Conservation (phyloP, 495 filamentous ascomycete genomes). For the Penicillium alfredii region DNA sequence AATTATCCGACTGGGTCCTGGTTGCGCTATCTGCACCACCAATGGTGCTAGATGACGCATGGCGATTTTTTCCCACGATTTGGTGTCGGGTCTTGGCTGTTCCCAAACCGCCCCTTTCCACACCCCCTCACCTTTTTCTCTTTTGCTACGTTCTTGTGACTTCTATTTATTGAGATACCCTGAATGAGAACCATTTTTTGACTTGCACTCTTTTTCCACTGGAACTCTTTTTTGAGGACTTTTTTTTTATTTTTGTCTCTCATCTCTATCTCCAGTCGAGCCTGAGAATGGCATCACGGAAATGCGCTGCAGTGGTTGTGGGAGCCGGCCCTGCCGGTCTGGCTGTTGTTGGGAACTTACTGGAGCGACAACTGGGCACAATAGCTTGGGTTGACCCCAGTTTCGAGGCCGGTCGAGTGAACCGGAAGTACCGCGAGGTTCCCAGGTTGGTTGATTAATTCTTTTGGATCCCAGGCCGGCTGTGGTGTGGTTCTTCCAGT, state of each 20-base stretch:
- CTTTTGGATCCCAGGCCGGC: not conserved
- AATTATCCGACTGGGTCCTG: constrained; percentile 21
- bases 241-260: constrained; percentile 1
- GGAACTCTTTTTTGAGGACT: not conserved
- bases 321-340: constrained; percentile 53
- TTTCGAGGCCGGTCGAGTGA: constrained; percentile 47
- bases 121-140: constrained; percentile 5
- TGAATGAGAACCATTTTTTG: constrained; percentile 18
- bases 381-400: constrained; percentile 51
- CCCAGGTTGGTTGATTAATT: constrained; percentile 37
- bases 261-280: not conserved
- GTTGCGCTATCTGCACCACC: constrained; percentile 25
- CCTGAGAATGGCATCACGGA: constrained; percentile 29
- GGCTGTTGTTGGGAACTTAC: constrained; percentile 50
- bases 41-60: constrained; percentile 15
- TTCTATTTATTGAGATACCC: constrained; percentile 17
- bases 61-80: too few relatives aligned
- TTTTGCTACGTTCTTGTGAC: not conserved
- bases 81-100: constrained; percentile 13
- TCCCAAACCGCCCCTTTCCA: not conserved
- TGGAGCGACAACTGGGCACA: constrained; percentile 44
- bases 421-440: constrained; percentile 51
- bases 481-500: constrained; percentile 12
- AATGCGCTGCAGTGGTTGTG: constrained; percentile 48
- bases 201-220: constrained; percentile 2